Base-by-base conservation (phyloP, 1,284 basidiomycete species). In the Psilocybe mexicana region DNA sequence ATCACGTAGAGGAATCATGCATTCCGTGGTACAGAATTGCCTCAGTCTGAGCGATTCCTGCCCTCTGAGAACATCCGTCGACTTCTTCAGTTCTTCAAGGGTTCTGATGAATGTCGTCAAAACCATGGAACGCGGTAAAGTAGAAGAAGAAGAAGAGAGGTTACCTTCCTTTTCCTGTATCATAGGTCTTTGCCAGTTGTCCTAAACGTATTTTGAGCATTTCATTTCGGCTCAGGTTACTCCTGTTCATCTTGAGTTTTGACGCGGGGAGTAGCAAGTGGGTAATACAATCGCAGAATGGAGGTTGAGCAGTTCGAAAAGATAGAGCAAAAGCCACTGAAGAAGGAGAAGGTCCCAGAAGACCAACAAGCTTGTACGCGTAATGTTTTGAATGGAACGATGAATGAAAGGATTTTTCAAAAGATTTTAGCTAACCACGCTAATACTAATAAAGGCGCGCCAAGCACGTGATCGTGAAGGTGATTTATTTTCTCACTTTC, bases 31-130 rank as follows among this genome's bases (percentile, higher is more conserved):
- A 62, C 68, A 76, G 59, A 66, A 75, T 2, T 60, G 69, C 23
- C 76, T 69, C 2, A 79, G 69, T 3, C 77, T 71, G 52, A 73
- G 72, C 2, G 75, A 72, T 64, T 79, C 77, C 26, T 59, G 61
- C 0, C 76, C 76, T 54, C 68, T 67, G 7, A 79, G 65, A 0
- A 68, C 69, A 2, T 74, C 76, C 2, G 72, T 65, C 6, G 67
- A 65, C 52, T 69, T 63, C 14, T 70, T 59, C 14, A 73, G 62
- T 49, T 74, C 68, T 26, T 66, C 64, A 23, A 71, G 54, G 1
- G 66, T 33, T 43, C 68, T 71, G 14, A 14, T 43, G 11, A 30
- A 44, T 14, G 23, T 23, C 3, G 10, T 26, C 18, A 26, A 11
- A 18, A 43, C 6, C n/a, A 10, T 18, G 18, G 18, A 11, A 18